A percentile compares a stretch with the other conserved stretches of the same genome.
Evolutionary conservation across 768 basidiomycete genomes (phyloP).

Genomic region (Kwoniella sp.): DNA sequence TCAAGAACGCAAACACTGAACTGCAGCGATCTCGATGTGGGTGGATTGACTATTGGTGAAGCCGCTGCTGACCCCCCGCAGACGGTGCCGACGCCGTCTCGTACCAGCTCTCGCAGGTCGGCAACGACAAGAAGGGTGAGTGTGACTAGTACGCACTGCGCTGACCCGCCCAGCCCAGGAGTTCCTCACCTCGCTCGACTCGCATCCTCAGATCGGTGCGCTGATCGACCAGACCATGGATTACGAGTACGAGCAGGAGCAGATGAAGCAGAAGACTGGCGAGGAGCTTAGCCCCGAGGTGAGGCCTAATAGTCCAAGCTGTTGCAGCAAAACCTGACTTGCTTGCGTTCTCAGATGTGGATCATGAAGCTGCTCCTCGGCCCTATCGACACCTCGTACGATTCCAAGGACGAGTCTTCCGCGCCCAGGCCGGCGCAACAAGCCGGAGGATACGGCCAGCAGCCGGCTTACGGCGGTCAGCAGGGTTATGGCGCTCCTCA

Average conservation of each 20-base stretch:
- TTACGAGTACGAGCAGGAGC: conserved; percentile 41
- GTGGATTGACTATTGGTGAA: neutral
- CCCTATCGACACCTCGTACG: conserved; percentile 39
- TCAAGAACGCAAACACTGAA: conserved; percentile 43
- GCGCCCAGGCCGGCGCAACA: too few species aligned
- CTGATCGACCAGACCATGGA: conserved; percentile 49
- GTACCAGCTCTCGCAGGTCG: conserved; percentile 47
- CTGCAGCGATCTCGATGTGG: conserved; percentile 41
- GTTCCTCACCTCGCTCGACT: conserved; percentile 45
- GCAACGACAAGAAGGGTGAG: conserved; percentile 47
- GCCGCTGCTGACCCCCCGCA: conserved; percentile 9
- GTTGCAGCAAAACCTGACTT: too few species aligned
- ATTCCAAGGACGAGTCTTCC: conserved; percentile 30
- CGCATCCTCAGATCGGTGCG: conserved; percentile 47
- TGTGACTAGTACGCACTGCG: conserved; percentile 15
- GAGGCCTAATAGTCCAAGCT: too few species aligned
- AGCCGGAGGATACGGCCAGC: too few species aligned
- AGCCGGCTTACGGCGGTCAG: too few species aligned
- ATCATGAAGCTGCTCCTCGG: conserved; percentile 48
- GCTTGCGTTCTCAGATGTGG: too few species aligned
- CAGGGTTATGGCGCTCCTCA: too few species aligned
- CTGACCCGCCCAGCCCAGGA: conserved; percentile 25
- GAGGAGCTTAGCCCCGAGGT: conserved; percentile 45
- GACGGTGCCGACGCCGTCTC: conserved; percentile 47
- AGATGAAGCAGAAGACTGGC: conserved; percentile 39